Base-by-base conservation (phyloP, 2,329 filamentous ascomycete species). In the Exophiala spinifera region DNA sequence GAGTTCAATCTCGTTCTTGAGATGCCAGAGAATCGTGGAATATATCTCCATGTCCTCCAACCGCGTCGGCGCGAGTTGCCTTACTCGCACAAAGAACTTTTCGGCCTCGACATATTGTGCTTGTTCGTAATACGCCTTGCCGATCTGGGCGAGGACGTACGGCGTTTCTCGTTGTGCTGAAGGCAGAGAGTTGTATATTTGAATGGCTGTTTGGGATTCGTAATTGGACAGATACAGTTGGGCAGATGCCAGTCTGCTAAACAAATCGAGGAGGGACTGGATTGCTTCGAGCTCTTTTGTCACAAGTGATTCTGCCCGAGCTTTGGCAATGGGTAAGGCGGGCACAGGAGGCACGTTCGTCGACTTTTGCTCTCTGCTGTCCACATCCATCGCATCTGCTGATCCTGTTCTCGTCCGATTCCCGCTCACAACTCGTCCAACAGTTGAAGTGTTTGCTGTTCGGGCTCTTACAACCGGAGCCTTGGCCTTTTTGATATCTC, bases 41-140 rank as follows among this genome's bases (percentile, higher is more conserved):
- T 96, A 99, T 33, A 97, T 86, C 68, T 99, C 94, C 91, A 97
- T 96, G 66, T 96, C 91, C 67, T 95, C 88, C 42, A 95, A 79
- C 3, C 89, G 84, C 1, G 89, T 88, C 1, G 92, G 92, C 11
- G 89, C 86, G 62, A 94, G 79, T 28, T 86, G 82, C 47, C 90
- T 85, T 61, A 99, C 82, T 52, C 85, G 84, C 54, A 84, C 80
- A 70, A 96, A 99, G 65, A 86, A 88, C 61, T 88, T 89, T 68
- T 96, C 92, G 2, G 94, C 90, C 60, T 96, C 89, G 1, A 78
- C 76, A 67, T 97, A 96, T 61, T 87, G 82, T 8, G 88, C 87
- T 68, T 92, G 89, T 74, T 99, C 94, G 69, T 95, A 96, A 67
- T 95, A 84, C 15, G 91, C 90, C 63, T 89, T 88, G 6, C 91